Evolutionary conservation across 495 filamentous ascomycete genomes (phyloP), one percentile per base, ranked within the genome.

Genomic region (Aspergillus ostianus): DNA sequence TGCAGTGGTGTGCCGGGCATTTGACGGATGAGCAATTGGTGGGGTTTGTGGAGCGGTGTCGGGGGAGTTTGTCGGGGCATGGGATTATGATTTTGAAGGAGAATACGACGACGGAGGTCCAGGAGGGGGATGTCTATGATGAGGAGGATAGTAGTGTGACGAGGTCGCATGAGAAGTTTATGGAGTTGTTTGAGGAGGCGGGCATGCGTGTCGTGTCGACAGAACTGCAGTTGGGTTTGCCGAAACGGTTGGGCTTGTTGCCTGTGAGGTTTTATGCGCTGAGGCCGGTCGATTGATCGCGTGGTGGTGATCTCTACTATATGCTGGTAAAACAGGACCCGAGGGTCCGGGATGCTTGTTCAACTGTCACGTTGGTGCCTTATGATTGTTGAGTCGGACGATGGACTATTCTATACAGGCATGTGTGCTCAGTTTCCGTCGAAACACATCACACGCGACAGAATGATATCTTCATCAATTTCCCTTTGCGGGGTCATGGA

Each of bases 1-100:
- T 84, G 51, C 93, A 97, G 73, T 96, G 92, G 92, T 97, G 92
- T 74, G 73, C 95, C n/a, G 90, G 91, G 17, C 89, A 97, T 69
- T 74, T 97, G 54, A 93, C 85, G n/a, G 93, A 96, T 74, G 67
- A 65, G 44, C 85, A 96, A 71, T 69, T 97, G 18, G 82, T 86
- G 20, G 77, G 67, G 17, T 96, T 87, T 59, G 70, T 97, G 8
- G 56, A 71, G 60, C 77, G 88, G 44, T 90, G 90, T 66, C 80
- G 75, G 44, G 61, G 64, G 0, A 82, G 77, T 0, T 59, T 95
- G 52, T 79, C 73, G 15, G 66, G 69, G 0, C 61, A 20, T 8
- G 77, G 89, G 53, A 68, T 78, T 55, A 84, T 97, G 36, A 85
- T 96, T 3, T 74, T 97, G 19, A 97, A 97, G 77, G 93, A 97